These are phyloP conservation scores for Cardamine resedifolia DNA, from an alignment of 345 rosid genomes.

Conservation along the genomic window DNA sequence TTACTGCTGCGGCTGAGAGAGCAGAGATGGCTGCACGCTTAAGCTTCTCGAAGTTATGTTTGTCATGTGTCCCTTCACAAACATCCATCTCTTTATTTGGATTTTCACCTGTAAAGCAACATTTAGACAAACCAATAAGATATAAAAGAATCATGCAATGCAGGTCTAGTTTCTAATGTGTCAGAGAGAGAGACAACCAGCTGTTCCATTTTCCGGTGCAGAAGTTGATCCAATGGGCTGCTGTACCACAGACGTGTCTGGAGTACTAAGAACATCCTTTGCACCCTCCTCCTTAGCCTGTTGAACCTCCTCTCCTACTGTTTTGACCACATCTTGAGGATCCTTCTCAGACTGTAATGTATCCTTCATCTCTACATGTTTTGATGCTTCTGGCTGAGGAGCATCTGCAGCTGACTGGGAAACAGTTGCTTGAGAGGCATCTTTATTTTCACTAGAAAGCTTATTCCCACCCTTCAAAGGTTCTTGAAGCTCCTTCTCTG, in stretches of 20 bases:
- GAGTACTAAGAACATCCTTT: constrained; percentile 46
- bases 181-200: constrained; percentile 14
- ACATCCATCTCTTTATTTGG: constrained; percentile 45
- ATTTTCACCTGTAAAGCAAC: constrained; percentile 36
- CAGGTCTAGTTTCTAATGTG: not conserved
- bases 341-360: constrained; percentile 41
- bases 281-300: constrained; percentile 36
- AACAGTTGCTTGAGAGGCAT: constrained; percentile 35
- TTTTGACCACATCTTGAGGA: constrained; percentile 25
- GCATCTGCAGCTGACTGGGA: constrained; percentile 42
- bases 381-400: constrained; percentile 42
- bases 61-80: constrained; percentile 47
- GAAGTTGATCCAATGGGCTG: constrained; percentile 26
- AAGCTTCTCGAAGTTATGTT: constrained; percentile 53
- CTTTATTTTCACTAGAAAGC: constrained; percentile 45
- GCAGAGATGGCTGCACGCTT: constrained; percentile 79
- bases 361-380: constrained; percentile 47
- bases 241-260: constrained; percentile 19
- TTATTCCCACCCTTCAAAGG: constrained; percentile 43
- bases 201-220: constrained; percentile 31
- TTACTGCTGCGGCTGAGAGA: constrained; percentile 93
- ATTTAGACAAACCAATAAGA: constrained; percentile 8
- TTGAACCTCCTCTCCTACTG: constrained; percentile 29
- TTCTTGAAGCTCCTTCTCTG: constrained; percentile 43
- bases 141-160: not conserved